phyloP scores from a whole-genome alignment of 2,329 filamentous ascomycete species.

The Phaeosphaeria sp. region DNA sequence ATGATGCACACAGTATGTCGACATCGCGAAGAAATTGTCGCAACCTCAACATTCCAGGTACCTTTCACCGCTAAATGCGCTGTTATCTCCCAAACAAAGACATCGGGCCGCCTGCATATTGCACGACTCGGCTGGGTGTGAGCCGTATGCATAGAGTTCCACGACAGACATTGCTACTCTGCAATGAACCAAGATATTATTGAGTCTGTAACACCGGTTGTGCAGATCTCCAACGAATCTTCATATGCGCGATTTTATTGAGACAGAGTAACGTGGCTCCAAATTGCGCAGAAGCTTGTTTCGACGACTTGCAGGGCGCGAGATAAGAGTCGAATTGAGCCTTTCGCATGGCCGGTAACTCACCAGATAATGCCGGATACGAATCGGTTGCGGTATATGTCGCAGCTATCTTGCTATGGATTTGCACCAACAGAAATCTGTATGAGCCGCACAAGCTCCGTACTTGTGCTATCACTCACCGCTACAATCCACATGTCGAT shows the following conservation, averaged over 20 bases:
- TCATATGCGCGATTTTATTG: not conserved
- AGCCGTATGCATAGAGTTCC: constrained; percentile 2
- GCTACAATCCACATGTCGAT: not conserved
- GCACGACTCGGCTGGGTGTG: constrained; percentile 2
- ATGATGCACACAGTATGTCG: constrained; percentile 1
- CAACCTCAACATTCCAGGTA: not conserved
- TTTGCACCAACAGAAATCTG: not conserved
- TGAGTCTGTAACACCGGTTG: not conserved
- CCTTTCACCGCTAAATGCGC: constrained; percentile 7
- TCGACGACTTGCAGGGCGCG: not conserved
- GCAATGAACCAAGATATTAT: not conserved
- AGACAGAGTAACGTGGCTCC: not conserved
- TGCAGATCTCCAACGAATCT: not conserved
- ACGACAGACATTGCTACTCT: not conserved
- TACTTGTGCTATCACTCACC: not conserved
- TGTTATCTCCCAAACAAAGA: not conserved
- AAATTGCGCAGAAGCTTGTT: not conserved
- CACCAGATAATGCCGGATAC: not conserved
- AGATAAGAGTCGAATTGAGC: not conserved
- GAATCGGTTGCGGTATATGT: not conserved
- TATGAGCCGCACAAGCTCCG: not conserved
- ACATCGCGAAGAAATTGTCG: not conserved
- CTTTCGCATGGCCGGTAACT: not conserved
- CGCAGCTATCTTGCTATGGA: not conserved
- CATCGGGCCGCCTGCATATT: constrained; percentile 11